Evolutionary conservation across 1,284 basidiomycete species (phyloP), one percentile per base, ranked within the genome.

Genomic region (Marasmius sp.): DNA sequence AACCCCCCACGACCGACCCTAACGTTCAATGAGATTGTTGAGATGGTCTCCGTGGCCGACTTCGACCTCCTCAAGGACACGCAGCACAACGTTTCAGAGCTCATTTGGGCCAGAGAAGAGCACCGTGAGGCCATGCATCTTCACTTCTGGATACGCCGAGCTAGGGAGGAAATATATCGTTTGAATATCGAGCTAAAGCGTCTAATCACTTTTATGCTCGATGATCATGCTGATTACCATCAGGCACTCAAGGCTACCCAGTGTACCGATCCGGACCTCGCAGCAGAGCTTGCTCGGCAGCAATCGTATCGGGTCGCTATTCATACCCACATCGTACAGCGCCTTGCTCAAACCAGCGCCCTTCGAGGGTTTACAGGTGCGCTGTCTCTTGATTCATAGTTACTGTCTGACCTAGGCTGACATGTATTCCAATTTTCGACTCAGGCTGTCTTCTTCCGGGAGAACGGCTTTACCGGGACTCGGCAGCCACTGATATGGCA

Each of bases 51-150:
- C 20, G 63, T 78, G 1, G 69, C 70, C 7, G 75, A 78, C 34
- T 76, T 79, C 52, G 73, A 75, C 57, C 69, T 79, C 6, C 69
- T 80, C 1, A 68, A 70, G 2, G 67, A 76, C 50, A 63, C 68
- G 0, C 66, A 69, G 8, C 58, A 70, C 11, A 72, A 75, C 57
- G 65, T 76, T 12, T 64, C 64, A 7, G 18, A 57, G 6, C 56
- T 67, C 12, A 67, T 66, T 8, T 79, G 77, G 77, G 67, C 71
- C 0, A 60, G 68, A 5, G 70, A 70, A 5, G 60, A 66, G 1
- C 57, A 68, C 22, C 67, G 72, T 2, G 63, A 69, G 18, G 65
- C 67, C 1, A 70, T 68, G 50, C 63, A 64, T 1, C 53, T 67
- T n/a, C 68, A 71, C 59, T 71, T 71, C 57, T 70, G 71, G 49